phyloP scores from a whole-genome alignment of 2,329 filamentous ascomycete species.

The Penicillium brasilianum region DNA sequence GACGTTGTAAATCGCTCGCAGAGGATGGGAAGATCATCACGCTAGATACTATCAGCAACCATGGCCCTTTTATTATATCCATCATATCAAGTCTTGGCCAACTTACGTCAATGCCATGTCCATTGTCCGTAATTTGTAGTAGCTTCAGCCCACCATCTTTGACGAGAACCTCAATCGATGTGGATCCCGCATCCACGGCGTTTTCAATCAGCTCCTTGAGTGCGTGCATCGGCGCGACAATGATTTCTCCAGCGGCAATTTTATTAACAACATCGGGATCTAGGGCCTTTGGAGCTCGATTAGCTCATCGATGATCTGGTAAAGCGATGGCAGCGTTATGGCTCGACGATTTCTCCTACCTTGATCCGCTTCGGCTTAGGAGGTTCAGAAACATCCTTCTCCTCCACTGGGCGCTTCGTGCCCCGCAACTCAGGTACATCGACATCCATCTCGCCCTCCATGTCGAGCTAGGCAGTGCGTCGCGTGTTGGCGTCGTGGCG shows the following conservation, averaged over 20 bases:
- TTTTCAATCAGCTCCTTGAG: constrained; percentile 97
- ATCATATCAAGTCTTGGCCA: neutral
- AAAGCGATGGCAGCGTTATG: neutral
- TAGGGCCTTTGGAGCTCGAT: constrained; percentile 66
- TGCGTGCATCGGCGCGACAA: constrained; percentile 94
- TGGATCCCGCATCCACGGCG: constrained; percentile 94
- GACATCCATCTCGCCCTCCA: constrained; percentile 52
- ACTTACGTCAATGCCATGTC: constrained; percentile 87
- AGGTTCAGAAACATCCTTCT: constrained; percentile 38
- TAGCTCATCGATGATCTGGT: constrained; percentile 17
- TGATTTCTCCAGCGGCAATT: constrained; percentile 97
- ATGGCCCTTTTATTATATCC: neutral
- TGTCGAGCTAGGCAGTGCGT: constrained; percentile 20
- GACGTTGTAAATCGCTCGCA: constrained; percentile 97
- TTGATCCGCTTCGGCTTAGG: constrained; percentile 57
- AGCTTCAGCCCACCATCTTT: constrained; percentile 96
- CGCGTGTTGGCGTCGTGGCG: constrained; percentile 23
- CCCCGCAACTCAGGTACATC: constrained; percentile 46
- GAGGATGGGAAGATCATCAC: constrained; percentile 86
- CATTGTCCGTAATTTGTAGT: constrained; percentile 96
- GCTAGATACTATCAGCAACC: constrained; percentile 56
- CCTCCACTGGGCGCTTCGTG: constrained; percentile 58
- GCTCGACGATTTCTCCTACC: constrained; percentile 25
- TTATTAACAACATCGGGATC: constrained; percentile 96
- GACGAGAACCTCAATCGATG: constrained; percentile 84